Percentiles rank a stretch among this genome's conserved stretches.
These are phyloP conservation scores for Chlamydomonas sp. DNA, from an alignment of 139 green algal genomes.

Conservation along the genomic window DNA sequence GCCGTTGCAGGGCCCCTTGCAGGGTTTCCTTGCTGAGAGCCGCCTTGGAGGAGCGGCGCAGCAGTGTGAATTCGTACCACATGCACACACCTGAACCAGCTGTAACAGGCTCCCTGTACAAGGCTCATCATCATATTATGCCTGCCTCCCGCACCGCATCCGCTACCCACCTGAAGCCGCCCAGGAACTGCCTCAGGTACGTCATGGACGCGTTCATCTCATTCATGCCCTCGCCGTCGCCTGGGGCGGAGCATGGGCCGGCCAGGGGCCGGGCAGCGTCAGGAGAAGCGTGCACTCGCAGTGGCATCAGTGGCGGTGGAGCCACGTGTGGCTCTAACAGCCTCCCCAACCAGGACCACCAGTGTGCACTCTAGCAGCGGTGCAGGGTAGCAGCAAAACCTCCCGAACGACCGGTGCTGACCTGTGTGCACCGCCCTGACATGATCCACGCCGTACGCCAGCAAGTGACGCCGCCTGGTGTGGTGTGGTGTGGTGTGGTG, in stretches of 20 bases:
- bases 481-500: no score
- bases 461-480: no score
- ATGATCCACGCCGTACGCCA: no score
- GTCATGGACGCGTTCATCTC: slow-evolving; percentile 71
- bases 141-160: no score
- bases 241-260: slow-evolving; percentile 13
- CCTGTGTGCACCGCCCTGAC: no score
- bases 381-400: neutral
- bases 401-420: no score
- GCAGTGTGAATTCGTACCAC: neutral
- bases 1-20: no score
- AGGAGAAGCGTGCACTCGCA: neutral
- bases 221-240: slow-evolving; percentile 75
- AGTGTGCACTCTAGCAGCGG: neutral
- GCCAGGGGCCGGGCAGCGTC: neutral
- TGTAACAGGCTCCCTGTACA: no score
- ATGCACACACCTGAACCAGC: no score
- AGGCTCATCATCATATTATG: no score
- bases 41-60: no score
- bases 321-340: neutral
- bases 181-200: slow-evolving; percentile 68
- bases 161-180: slow-evolving; percentile 45
- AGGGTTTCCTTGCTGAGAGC: no score
- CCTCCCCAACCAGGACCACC: neutral
- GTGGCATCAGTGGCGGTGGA: neutral